phyloP scores from a whole-genome alignment of 208 protist genomes.

The Leishmania braziliensis region DNA sequence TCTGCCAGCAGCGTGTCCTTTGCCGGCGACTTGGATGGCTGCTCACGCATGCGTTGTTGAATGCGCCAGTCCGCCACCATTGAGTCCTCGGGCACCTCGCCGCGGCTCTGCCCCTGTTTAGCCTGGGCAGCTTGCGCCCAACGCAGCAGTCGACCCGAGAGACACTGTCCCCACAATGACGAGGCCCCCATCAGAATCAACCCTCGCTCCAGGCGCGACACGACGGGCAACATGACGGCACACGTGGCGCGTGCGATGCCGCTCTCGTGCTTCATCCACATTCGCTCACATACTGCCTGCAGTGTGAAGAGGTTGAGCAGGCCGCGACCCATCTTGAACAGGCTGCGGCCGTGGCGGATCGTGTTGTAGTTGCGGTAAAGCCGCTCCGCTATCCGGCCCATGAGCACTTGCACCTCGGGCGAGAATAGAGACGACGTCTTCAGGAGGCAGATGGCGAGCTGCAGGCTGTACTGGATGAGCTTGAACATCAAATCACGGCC shows the following conservation, averaged over 20 bases:
- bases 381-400: conserved; percentile 58
- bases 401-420: conserved; percentile 44
- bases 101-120: conserved; percentile 2
- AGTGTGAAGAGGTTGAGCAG: conserved; percentile 79
- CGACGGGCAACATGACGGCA: conserved; percentile 31
- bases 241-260: conserved; percentile 19
- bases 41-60: conserved; percentile 16
- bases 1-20: conserved; percentile 19
- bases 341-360: conserved; percentile 81
- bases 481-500: conserved; percentile 88
- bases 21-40: neutral
- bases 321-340: conserved; percentile 87
- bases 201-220: conserved; percentile 19
- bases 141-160: conserved; percentile 19
- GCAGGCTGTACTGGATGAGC: conserved; percentile 76
- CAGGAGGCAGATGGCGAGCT: conserved; percentile 74
- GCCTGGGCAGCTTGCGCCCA: conserved; percentile 20
- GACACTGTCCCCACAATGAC: conserved; percentile 9
- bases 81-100: conserved; percentile 13
- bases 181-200: conserved; percentile 4
- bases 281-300: conserved; percentile 62
- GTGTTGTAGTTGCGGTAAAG: conserved; percentile 86
- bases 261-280: conserved; percentile 62
- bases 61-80: conserved; percentile 14
- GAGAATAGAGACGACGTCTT: conserved; percentile 71